Evolutionary conservation across 2,329 filamentous ascomycete genomes (phyloP), one percentile per base, ranked within the genome.

Genomic region (Penicillium sp.): DNA sequence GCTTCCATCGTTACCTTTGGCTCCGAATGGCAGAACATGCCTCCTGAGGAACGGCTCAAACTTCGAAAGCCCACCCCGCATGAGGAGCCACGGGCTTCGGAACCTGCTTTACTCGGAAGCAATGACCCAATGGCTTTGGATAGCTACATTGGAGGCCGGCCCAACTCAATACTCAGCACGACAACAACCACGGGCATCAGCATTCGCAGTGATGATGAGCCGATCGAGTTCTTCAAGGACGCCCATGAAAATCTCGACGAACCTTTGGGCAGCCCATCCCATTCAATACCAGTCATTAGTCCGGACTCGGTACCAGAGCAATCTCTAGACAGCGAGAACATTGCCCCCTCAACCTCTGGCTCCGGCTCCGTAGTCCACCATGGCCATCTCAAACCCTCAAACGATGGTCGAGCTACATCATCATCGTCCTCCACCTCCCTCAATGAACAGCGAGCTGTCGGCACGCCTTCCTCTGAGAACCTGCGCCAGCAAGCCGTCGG

Each of bases 1-100:
- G 93, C 93, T 2, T 95, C 89, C 1, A 87, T 98, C 46, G 88
- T 98, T 57, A 94, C 88, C n/a, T 94, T 98, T 64, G 89, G 90
- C 7, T 83, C 84, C n/a, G 91, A 95, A 58, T 84, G 95, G 73
- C 85, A 91, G 60, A 85, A 79, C 49, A 81, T 90, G 69, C 78
- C 84, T 0, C 77, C 82, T 0, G 87, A 91, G 50, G 86, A 90
- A 60, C 81, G 84, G 29, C 71, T 88, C 34, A 80, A 82, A 47
- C 73, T 84, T 40, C 78, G 83, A 44, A 86, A 72, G 59, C 67
- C 69, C 20, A 66, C 65, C 3, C 65, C 66, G 22, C 59, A 64
- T 3, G 69, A 73, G 26, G 69, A 71, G 35, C 62, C 64, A 1
- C 60, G 61, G 24, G 55, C 56, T 6, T 67, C 65, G 2, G 69